These are phyloP conservation scores for Phylloporus sp. DNA, from an alignment of 768 basidiomycete genomes.

Conservation along the genomic window DNA sequence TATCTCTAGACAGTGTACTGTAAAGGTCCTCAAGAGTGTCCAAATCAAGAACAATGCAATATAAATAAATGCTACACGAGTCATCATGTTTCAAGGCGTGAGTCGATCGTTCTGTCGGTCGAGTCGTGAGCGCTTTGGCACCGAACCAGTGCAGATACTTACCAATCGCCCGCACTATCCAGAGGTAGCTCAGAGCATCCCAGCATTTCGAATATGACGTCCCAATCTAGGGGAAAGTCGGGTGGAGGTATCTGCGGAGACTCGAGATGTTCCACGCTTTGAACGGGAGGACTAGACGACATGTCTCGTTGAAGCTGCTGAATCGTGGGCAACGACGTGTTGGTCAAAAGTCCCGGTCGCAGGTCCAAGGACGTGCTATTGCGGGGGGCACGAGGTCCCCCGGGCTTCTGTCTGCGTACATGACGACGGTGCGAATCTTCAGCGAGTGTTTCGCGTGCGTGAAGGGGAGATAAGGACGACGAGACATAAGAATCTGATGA, in stretches of 20 bases:
- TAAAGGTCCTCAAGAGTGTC: no score
- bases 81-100: conserved; percentile 1
- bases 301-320: conserved; percentile 7
- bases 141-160: conserved; percentile 1
- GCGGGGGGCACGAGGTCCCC: conserved; percentile 25
- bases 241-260: conserved; percentile 6
- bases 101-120: no score
- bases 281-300: conserved; percentile 1
- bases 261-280: not conserved
- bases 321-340: conserved; percentile 8
- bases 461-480: conserved; percentile 11
- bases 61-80: conserved; percentile 4
- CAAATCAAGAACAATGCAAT: conserved; percentile 4
- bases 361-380: conserved; percentile 1
- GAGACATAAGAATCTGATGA: conserved; percentile 13
- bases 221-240: conserved; percentile 28
- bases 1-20: no score
- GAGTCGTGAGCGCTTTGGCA: not conserved
- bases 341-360: conserved; percentile 16
- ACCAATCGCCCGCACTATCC: conserved; percentile 5
- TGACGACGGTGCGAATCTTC: conserved; percentile 3
- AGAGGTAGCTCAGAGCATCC: conserved; percentile 8
- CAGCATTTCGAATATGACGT: conserved; percentile 28
- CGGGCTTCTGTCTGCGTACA: conserved; percentile 20
- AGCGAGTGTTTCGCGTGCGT: not conserved